These are phyloP conservation scores for Xylaria sp. DNA, from an alignment of 2,329 filamentous ascomycete species.

Conservation along the genomic window DNA sequence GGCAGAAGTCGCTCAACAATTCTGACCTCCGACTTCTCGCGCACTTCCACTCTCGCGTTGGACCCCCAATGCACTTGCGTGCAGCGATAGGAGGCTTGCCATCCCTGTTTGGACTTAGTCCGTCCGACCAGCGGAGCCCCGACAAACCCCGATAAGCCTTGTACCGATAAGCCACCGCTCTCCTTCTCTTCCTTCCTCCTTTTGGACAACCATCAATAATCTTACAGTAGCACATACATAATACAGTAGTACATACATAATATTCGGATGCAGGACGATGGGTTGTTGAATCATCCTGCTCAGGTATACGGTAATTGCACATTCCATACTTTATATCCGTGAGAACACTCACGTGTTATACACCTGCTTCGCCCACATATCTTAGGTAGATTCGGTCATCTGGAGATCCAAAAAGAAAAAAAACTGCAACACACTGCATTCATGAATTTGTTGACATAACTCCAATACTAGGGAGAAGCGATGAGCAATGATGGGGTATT, in stretches of 20 bases:
- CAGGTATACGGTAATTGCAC: background rate
- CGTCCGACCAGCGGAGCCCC: slow-evolving; percentile 33
- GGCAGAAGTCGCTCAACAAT: slow-evolving; percentile 39
- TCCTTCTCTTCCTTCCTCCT: background rate
- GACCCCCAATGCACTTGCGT: slow-evolving; percentile 6
- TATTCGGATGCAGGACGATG: too few species aligned
- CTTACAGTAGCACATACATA: too few species aligned
- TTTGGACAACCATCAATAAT: background rate
- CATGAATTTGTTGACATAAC: slow-evolving; percentile 20
- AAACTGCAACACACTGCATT: slow-evolving; percentile 27
- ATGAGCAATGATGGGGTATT: slow-evolving; percentile 25
- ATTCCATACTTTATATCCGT: background rate
- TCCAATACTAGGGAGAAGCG: slow-evolving; percentile 13
- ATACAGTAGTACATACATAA: too few species aligned
- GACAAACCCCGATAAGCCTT: slow-evolving; percentile 15
- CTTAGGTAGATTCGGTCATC: background rate
- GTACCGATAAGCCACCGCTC: background rate
- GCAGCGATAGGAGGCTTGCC: background rate
- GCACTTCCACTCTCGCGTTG: background rate
- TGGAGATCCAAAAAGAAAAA: background rate
- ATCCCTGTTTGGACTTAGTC: slow-evolving; percentile 31
- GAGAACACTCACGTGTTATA: background rate
- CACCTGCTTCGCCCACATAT: background rate
- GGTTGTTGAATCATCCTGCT: too few species aligned
- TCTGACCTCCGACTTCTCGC: slow-evolving; percentile 26